A percentile compares a stretch with the other conserved stretches of the same genome.
These are phyloP conservation scores for Saprolegnia parasitica DNA, from an alignment of 352 stramenopile genomes.

Conservation along the genomic window DNA sequence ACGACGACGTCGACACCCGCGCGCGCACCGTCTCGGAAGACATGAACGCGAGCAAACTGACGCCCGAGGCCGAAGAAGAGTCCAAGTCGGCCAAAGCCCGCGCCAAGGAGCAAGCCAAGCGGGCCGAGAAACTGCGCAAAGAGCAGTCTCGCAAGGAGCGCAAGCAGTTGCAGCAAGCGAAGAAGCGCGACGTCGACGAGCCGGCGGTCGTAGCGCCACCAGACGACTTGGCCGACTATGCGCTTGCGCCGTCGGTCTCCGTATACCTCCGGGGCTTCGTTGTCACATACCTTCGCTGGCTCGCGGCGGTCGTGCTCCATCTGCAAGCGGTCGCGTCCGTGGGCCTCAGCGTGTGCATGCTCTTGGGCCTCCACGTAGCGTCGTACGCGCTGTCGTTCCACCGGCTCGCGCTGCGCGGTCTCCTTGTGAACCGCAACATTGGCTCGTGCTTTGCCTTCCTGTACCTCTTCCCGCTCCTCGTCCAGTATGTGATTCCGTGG, in stretches of 20 bases:
- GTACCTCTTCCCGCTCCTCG: constrained; percentile 81
- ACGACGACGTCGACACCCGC: constrained; percentile 13
- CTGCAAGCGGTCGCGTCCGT: constrained; percentile 62
- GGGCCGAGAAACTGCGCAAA: neutral
- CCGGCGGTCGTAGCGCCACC: neutral
- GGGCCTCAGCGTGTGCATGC: constrained; percentile 58
- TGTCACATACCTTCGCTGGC: neutral
- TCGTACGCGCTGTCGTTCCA: constrained; percentile 80
- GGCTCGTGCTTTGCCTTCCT: constrained; percentile 84
- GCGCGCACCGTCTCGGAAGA: neutral
- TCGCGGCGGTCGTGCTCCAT: constrained; percentile 34
- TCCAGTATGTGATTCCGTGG: constrained; percentile 86
- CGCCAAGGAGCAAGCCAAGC: constrained; percentile 2
- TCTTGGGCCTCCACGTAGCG: constrained; percentile 60
- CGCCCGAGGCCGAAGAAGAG: constrained; percentile 12
- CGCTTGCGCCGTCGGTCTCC: neutral
- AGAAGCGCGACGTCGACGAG: neutral
- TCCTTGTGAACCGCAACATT: constrained; percentile 79
- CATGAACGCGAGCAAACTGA: neutral
- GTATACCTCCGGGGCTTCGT: too few species aligned
- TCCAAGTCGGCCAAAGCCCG: neutral
- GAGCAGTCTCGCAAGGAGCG: neutral
- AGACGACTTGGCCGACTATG: neutral
- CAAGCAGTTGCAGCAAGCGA: neutral
- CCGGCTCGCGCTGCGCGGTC: constrained; percentile 71